Evolutionary conservation across 2,329 filamentous ascomycete genomes (phyloP).

Genomic region (Colletotrichum echinochloae): DNA sequence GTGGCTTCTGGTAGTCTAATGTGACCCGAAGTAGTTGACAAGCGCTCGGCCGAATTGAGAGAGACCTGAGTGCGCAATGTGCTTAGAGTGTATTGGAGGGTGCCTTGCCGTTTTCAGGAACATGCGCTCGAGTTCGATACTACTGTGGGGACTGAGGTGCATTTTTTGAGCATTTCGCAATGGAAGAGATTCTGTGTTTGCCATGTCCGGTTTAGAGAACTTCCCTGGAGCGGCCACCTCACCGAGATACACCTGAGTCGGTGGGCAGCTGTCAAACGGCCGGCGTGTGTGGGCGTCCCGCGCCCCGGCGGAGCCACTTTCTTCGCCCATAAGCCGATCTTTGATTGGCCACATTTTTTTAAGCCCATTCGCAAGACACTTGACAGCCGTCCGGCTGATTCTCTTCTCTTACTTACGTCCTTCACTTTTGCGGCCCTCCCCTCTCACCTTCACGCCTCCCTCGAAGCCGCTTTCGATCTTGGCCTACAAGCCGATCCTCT

Average conservation of each 20-base stretch:
- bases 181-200: background rate
- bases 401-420: background rate
- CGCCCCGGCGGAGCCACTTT: constrained; percentile 1
- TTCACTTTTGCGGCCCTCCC: background rate
- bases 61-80: background rate
- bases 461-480: constrained; percentile 1
- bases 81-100: background rate
- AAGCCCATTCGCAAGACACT: constrained; percentile 21
- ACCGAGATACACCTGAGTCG: background rate
- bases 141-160: background rate
- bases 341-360: constrained; percentile 32
- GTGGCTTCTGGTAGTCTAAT: background rate
- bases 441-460: background rate
- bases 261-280: constrained; percentile 6
- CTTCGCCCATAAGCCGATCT: background rate
- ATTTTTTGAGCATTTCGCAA: background rate
- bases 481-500: constrained; percentile 12
- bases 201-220: background rate
- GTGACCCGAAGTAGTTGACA: background rate
- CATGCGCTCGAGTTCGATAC: background rate
- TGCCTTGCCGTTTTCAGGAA: background rate
- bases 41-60: background rate
- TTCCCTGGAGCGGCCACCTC: background rate
- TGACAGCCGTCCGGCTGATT: constrained; percentile 17
- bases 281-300: background rate